These are phyloP conservation scores for Saccharomycopsis babjevae DNA, from an alignment of 805 yeast genomes.

Conservation along the genomic window DNA sequence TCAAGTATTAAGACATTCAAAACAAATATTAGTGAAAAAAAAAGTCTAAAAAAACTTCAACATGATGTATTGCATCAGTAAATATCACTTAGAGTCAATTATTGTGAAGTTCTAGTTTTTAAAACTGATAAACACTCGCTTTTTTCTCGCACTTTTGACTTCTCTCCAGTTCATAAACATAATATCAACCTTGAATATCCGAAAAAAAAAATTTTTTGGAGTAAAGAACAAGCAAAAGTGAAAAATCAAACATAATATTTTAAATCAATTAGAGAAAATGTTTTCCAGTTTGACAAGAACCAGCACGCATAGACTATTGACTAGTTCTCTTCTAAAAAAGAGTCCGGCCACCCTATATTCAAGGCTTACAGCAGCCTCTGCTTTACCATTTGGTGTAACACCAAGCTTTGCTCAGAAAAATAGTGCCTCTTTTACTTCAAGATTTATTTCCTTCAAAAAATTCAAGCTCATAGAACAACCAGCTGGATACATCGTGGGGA, in stretches of 20 bases:
- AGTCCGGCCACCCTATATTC: neutral
- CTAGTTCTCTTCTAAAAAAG: neutral
- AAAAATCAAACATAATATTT: no score
- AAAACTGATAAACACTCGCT: no score
- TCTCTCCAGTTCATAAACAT: no score
- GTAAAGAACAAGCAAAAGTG: no score
- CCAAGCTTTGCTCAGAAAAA: neutral
- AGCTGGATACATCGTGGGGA: slow-evolving; percentile 62
- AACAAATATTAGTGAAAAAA: neutral
- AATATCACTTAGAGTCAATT: no score
- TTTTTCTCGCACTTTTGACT: no score
- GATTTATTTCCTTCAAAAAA: slow-evolving; percentile 1
- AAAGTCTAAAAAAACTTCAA: neutral
- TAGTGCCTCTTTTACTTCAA: neutral
- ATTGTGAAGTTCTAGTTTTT: no score
- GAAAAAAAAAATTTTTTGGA: no score
- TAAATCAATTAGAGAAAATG: neutral
- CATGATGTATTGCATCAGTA: neutral
- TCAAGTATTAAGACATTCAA: neutral
- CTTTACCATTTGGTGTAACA: neutral
- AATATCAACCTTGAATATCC: no score
- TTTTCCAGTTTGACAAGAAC: neutral
- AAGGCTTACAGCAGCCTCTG: neutral
- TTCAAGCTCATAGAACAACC: slow-evolving; percentile 52
- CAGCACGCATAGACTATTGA: neutral